Evolutionary conservation across 2,329 filamentous ascomycete genomes (phyloP).

Genomic region (Neodidymelliopsis sp.): DNA sequence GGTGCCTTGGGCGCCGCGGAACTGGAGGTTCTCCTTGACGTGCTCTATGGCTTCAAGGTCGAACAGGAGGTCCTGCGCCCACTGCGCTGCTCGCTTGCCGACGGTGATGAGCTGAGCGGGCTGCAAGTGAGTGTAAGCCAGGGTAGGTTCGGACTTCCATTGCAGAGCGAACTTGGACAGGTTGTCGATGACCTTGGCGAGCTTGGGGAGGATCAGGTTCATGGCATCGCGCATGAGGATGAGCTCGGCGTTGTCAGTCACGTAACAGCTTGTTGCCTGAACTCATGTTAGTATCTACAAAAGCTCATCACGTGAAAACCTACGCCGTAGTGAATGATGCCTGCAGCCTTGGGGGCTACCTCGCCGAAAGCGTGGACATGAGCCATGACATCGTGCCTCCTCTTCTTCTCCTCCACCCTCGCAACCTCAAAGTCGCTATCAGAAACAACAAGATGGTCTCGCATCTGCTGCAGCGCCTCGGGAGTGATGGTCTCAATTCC

Average conservation of each 20-base stretch:
- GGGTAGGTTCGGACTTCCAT: slow-evolving; percentile 74
- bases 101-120: slow-evolving; percentile 70
- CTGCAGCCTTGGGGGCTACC: slow-evolving; percentile 77
- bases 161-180: slow-evolving; percentile 75
- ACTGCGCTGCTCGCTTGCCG: slow-evolving; percentile 73
- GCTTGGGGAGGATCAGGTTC: slow-evolving; percentile 77
- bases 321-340: slow-evolving; percentile 78
- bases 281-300: slow-evolving; percentile 71
- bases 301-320: slow-evolving; percentile 45
- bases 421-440: slow-evolving; percentile 58
- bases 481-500: slow-evolving; percentile 74
- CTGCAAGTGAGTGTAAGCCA: slow-evolving; percentile 80
- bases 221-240: slow-evolving; percentile 79
- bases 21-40: slow-evolving; percentile 71
- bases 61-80: slow-evolving; percentile 78
- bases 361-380: slow-evolving; percentile 76
- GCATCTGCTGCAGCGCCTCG: slow-evolving; percentile 62
- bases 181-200: slow-evolving; percentile 80
- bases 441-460: slow-evolving; percentile 53
- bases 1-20: slow-evolving; percentile 69
- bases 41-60: slow-evolving; percentile 78
- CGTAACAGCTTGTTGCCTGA: slow-evolving; percentile 48
- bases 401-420: slow-evolving; percentile 58
- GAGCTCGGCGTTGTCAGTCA: slow-evolving; percentile 40
- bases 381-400: slow-evolving; percentile 73